phyloP scores from a whole-genome alignment of 495 filamentous ascomycete species.

The Lasiosphaeria miniovina region DNA sequence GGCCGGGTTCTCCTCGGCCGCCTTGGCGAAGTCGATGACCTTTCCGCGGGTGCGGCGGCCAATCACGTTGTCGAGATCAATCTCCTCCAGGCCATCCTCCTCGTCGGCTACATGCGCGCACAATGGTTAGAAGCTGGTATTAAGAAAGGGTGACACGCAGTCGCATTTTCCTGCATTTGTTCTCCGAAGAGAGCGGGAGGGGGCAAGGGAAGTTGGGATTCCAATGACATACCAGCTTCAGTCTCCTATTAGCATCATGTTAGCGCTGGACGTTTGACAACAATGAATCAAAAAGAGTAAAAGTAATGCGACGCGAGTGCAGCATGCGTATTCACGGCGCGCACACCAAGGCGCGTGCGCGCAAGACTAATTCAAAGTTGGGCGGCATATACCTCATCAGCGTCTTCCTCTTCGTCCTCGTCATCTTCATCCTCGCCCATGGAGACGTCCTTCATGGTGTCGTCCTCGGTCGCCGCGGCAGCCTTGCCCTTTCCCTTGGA shows the following conservation, averaged over 20 bases:
- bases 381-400: constrained; percentile 54
- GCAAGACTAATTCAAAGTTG: background rate
- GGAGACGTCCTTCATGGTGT: constrained; percentile 52
- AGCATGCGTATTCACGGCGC: constrained; percentile 4
- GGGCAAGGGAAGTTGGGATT: background rate
- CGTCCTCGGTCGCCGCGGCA: constrained; percentile 51
- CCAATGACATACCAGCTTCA: constrained; percentile 42
- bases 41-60: constrained; percentile 81
- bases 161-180: too few species aligned
- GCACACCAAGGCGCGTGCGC: background rate
- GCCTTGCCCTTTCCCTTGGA: constrained; percentile 45
- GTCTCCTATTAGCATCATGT: constrained; percentile 22
- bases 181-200: background rate
- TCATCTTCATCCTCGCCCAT: constrained; percentile 70
- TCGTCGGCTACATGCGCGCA: constrained; percentile 46
- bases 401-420: constrained; percentile 60
- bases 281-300: background rate
- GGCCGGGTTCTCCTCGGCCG: constrained; percentile 63
- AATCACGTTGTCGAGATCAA: constrained; percentile 86
- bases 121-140: background rate
- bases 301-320: constrained; percentile 3
- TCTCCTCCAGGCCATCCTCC: constrained; percentile 83
- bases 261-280: background rate
- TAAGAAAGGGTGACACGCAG: background rate
- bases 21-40: constrained; percentile 81